A percentile compares a stretch with the other conserved stretches of the same genome.
These are phyloP conservation scores for Apiotrichum veenhuisii DNA, from an alignment of 1,284 basidiomycete species.

Conservation along the genomic window DNA sequence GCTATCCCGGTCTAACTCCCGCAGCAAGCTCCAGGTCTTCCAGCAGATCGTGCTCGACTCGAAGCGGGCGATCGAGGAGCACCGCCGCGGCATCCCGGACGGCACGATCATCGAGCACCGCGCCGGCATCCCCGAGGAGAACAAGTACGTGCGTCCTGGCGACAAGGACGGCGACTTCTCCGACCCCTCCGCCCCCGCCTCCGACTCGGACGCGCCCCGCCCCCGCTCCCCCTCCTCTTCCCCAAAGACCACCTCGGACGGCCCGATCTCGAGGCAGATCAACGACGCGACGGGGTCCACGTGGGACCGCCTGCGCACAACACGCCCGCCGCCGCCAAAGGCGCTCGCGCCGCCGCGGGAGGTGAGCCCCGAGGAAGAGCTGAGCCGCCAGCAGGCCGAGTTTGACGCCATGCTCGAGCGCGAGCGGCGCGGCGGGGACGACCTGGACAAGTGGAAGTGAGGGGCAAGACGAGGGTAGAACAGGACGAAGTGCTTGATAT, in stretches of 20 bases:
- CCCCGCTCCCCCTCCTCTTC: not conserved
- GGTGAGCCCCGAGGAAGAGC: slow-evolving; percentile 11
- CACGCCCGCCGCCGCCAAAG: slow-evolving; percentile 3
- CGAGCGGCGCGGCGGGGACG: slow-evolving; percentile 28
- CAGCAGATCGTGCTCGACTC: slow-evolving; percentile 33
- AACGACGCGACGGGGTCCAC: not conserved
- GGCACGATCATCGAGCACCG: slow-evolving; percentile 13
- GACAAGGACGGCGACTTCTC: not conserved
- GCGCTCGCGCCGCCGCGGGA: slow-evolving; percentile 7
- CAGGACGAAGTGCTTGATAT: no score
- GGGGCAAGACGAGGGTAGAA: no score
- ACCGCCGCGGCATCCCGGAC: slow-evolving; percentile 9
- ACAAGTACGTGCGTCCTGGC: not conserved
- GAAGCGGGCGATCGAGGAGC: slow-evolving; percentile 17
- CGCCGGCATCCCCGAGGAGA: slow-evolving; percentile 7
- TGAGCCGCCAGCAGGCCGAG: slow-evolving; percentile 27
- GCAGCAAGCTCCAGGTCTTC: slow-evolving; percentile 39
- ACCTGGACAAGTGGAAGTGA: slow-evolving; percentile 13
- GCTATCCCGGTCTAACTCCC: not conserved
- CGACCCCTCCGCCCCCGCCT: not conserved
- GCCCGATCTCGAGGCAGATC: not conserved
- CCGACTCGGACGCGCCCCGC: no score
- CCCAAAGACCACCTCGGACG: not conserved
- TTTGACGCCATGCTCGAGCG: slow-evolving; percentile 38
- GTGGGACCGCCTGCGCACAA: slow-evolving; percentile 7